Conservation (phyloP, 2,329 filamentous ascomycete genomes). For the Fusarium neocosmosporiellum region DNA sequence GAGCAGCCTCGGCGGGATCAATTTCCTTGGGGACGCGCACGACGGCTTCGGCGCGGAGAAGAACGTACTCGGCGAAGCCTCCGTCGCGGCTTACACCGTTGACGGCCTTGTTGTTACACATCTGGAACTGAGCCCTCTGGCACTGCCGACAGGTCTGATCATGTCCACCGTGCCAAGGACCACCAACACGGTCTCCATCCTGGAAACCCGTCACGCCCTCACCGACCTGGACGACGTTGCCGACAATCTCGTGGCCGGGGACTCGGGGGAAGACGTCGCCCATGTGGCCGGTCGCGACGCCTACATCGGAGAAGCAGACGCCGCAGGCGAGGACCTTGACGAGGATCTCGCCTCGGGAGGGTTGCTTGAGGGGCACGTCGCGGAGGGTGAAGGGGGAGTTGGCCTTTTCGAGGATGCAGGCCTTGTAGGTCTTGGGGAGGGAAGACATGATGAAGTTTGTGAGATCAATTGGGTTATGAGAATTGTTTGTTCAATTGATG, state of each 20-base stretch:
- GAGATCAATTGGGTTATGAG: not conserved
- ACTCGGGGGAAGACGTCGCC: constrained; percentile 69
- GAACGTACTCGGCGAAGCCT: constrained; percentile 74
- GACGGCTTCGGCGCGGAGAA: constrained; percentile 69
- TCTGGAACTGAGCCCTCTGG: constrained; percentile 72
- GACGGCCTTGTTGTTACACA: constrained; percentile 70
- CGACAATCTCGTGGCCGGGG: constrained; percentile 79
- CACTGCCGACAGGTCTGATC: constrained; percentile 72
- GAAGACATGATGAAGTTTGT: constrained; percentile 41
- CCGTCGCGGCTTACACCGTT: constrained; percentile 76
- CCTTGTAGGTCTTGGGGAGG: constrained; percentile 75
- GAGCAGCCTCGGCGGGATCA: constrained; percentile 65
- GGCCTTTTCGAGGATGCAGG: constrained; percentile 67
- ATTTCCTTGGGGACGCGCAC: constrained; percentile 65
- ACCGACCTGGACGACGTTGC: constrained; percentile 72
- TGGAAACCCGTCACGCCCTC: constrained; percentile 67
- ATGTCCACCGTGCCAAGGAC: constrained; percentile 62
- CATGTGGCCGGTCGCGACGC: constrained; percentile 59
- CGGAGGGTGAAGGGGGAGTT: constrained; percentile 66
- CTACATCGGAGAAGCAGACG: constrained; percentile 74
- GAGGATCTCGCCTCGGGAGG: constrained; percentile 69
- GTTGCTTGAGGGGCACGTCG: constrained; percentile 67
- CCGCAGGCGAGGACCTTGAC: constrained; percentile 79
- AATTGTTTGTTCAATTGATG: not conserved
- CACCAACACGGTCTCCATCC: constrained; percentile 73